phyloP scores from a whole-genome alignment of 192 early-diverging fungal genomes.

The Podila epicladia region DNA sequence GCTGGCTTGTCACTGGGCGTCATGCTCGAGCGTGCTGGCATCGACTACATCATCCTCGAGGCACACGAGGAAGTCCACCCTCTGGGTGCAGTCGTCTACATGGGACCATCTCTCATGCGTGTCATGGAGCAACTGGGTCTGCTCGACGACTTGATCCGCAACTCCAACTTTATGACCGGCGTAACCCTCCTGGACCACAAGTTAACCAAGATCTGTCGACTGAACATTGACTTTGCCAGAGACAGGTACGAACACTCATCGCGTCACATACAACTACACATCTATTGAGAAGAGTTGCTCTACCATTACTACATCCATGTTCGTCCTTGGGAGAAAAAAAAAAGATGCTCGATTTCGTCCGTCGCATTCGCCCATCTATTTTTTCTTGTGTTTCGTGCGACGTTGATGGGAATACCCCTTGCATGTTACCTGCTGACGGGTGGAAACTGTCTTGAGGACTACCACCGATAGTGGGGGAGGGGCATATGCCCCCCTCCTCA shows the following conservation, averaged over 20 bases:
- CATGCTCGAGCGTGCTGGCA: slow-evolving; percentile 47
- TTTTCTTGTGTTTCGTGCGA: too few relatives aligned
- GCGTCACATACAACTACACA: neutral
- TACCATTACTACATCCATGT: too few relatives aligned
- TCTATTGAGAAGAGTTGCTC: neutral
- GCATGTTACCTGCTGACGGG: too few relatives aligned
- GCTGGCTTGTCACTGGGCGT: slow-evolving; percentile 35
- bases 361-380: too few relatives aligned
- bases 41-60: slow-evolving; percentile 45
- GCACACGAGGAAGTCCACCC: slow-evolving; percentile 17
- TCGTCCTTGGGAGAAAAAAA: too few relatives aligned
- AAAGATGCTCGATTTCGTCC: too few relatives aligned
- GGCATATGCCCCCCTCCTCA: too few relatives aligned
- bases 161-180: slow-evolving; percentile 40
- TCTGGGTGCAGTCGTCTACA: slow-evolving; percentile 14
- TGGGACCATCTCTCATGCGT: slow-evolving; percentile 32
- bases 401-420: too few relatives aligned
- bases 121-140: slow-evolving; percentile 46
- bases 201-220: slow-evolving; percentile 23
- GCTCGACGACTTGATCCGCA: slow-evolving; percentile 34
- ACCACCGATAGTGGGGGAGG: too few relatives aligned
- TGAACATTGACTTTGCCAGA: slow-evolving; percentile 17
- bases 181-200: slow-evolving; percentile 23
- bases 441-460: too few relatives aligned
- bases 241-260: slow-evolving; percentile 19